phyloP scores from a whole-genome alignment of 2,329 filamentous ascomycete genomes.

The Huntiella bhutanensis region DNA sequence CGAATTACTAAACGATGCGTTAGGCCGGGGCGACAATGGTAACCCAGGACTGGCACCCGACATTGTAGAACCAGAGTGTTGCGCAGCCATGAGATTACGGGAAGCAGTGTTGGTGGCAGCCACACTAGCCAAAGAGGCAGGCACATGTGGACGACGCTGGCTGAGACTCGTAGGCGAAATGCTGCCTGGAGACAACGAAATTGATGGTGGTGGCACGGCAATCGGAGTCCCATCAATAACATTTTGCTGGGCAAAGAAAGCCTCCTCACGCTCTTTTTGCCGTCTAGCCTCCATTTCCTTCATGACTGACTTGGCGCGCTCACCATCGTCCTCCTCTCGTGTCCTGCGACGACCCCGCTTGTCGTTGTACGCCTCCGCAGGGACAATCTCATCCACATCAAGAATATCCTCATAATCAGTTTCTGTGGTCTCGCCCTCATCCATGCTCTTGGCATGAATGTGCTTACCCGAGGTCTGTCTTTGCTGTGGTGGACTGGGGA shows the following conservation, averaged over 20 bases:
- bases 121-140: conserved; percentile 34
- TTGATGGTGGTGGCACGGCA: not conserved
- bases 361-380: conserved; percentile 17
- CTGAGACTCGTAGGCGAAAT: conserved; percentile 22
- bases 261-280: conserved; percentile 44
- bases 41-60: conserved; percentile 34
- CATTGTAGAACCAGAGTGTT: conserved; percentile 19
- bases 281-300: conserved; percentile 53
- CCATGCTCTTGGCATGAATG: not conserved
- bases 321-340: conserved; percentile 67
- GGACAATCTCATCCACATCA: conserved; percentile 45
- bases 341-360: conserved; percentile 64
- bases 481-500: conserved; percentile 51
- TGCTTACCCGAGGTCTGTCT: not conserved
- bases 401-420: conserved; percentile 70
- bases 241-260: conserved; percentile 2
- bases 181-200: conserved; percentile 9
- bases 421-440: conserved; percentile 47
- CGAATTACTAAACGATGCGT: conserved; percentile 10
- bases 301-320: conserved; percentile 49
- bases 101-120: conserved; percentile 20
- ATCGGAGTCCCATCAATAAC: conserved; percentile 7
- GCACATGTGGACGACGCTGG: conserved; percentile 19
- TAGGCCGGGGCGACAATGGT: conserved; percentile 39
- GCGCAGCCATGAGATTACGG: not conserved